Percentiles rank a stretch among this genome's conserved stretches.
Conservation (phyloP, 2,329 filamentous ascomycete genomes). For the Diaporthe citri region DNA sequence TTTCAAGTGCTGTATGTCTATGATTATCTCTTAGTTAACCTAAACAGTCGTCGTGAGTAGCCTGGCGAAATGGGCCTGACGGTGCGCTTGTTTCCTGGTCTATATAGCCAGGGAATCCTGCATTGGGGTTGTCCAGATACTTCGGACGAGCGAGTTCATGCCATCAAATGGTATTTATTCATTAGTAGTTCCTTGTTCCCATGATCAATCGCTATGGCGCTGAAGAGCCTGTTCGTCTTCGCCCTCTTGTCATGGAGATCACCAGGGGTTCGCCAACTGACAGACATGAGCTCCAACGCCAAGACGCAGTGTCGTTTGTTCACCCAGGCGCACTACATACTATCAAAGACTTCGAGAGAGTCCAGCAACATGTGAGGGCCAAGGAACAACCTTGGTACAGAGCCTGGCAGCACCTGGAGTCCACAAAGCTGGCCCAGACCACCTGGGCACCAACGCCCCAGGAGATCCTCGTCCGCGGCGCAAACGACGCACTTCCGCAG, state of each 20-base stretch:
- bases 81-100: not conserved
- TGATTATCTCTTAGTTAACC: too few relatives aligned
- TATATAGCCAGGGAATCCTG: not conserved
- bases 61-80: too few relatives aligned
- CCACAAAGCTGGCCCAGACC: not conserved
- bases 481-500: not conserved
- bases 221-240: not conserved
- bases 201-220: not conserved
- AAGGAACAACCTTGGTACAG: conserved; percentile 4
- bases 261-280: not conserved
- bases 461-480: not conserved
- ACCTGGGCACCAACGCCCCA: not conserved
- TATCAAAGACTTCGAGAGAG: not conserved
- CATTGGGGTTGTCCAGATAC: not conserved
- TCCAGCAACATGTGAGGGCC: not conserved
- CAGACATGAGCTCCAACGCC: not conserved
- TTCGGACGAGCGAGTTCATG: not conserved
- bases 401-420: conserved; percentile 11
- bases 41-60: not conserved
- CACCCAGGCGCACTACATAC: not conserved
- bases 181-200: too few relatives aligned
- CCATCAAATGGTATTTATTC: not conserved
- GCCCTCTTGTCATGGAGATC: not conserved
- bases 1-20: not conserved
- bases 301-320: not conserved